Evolutionary conservation across 1,284 basidiomycete species (phyloP), one percentile per base, ranked within the genome.

Genomic region (Cryptococcus maquisensis): DNA sequence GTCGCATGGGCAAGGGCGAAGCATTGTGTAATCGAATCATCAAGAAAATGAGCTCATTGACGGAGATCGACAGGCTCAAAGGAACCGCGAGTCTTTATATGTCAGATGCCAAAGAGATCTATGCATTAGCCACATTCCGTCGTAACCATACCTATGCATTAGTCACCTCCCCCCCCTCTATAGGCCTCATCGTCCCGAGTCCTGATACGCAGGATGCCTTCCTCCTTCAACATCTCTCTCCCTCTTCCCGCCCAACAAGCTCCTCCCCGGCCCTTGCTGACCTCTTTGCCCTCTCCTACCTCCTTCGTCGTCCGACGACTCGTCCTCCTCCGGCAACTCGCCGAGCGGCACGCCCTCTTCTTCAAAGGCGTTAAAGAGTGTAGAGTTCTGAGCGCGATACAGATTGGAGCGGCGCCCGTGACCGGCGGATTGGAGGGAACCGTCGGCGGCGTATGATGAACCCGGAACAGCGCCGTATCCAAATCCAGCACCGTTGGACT

Each of bases 301-400:
- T 9, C 28, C n/a, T 38, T 48, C 47, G n/a, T 59, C 57, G 26
- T 69, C 68, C 38, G 70, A 72, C 13, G 63, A 63, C 54, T 72
- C 73, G 26, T 75, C 74, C 52, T 74, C 71, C 52, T 77, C 76
- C 12, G 70, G 65, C 35, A 78, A 57, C 50, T 75, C 65, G 0
- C 67, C 65, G 44, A 79, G 59, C 3, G 73, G 69, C 38, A 78
- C 65, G 3, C 57, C 65, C 37, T 74, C 70, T 52, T 74, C 75
- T 53, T 75, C 73, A 54, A 76, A 72, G 24, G 73, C 71, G 52
- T 65, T 69, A 63, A 77, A 75, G 4, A 76, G 62, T 0, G 72
- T 75, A 24, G 69, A 70, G 51, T 76, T 72, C 63, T 87, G 86
- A 9, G 81, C 78, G 42, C 83, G 81, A 65, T 85, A 85, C 21